phyloP scores from a whole-genome alignment of 139 green algal species.

The Ettlia oleoabundans region DNA sequence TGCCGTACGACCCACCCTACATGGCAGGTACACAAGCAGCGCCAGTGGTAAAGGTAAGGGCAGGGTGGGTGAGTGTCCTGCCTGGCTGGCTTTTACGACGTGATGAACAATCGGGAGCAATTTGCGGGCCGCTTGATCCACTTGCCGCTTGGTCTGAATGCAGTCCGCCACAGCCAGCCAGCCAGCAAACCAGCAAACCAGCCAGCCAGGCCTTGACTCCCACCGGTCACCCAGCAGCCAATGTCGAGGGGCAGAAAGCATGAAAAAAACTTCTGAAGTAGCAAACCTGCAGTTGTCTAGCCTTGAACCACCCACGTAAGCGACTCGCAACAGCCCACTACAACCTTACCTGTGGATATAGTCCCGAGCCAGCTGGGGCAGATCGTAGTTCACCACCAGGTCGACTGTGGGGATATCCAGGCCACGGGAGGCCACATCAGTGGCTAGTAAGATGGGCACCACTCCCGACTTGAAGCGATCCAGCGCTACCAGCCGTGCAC shows the following conservation, averaged over 20 bases:
- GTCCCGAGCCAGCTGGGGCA: slow-evolving; percentile 76
- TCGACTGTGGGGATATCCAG: slow-evolving; percentile 97
- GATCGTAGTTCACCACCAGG: slow-evolving; percentile 95
- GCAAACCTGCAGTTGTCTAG: too few species aligned
- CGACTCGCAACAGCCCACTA: not conserved
- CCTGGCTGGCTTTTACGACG: too few species aligned
- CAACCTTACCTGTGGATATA: slow-evolving; percentile 82
- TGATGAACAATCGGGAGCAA: too few species aligned
- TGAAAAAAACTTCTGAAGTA: too few species aligned
- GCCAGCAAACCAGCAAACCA: not conserved
- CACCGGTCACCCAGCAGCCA: too few species aligned
- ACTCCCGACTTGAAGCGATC: slow-evolving; percentile 73
- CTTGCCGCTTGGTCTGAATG: too few species aligned
- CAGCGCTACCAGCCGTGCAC: slow-evolving; percentile 78
- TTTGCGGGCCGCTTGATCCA: too few species aligned
- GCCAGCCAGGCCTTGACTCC: too few species aligned
- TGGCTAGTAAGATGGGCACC: slow-evolving; percentile 83
- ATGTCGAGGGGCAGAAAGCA: too few species aligned
- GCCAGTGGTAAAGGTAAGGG: not conserved
- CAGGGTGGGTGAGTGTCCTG: too few species aligned
- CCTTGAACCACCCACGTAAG: too few species aligned
- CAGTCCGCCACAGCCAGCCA: not conserved
- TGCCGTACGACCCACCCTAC: slow-evolving; percentile 88
- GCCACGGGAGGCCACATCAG: slow-evolving; percentile 90
- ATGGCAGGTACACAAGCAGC: not conserved